Evolutionary conservation across 2,329 filamentous ascomycete genomes (phyloP), one percentile per base, ranked within the genome.

Genomic region (Aspergillus thermomutatus): DNA sequence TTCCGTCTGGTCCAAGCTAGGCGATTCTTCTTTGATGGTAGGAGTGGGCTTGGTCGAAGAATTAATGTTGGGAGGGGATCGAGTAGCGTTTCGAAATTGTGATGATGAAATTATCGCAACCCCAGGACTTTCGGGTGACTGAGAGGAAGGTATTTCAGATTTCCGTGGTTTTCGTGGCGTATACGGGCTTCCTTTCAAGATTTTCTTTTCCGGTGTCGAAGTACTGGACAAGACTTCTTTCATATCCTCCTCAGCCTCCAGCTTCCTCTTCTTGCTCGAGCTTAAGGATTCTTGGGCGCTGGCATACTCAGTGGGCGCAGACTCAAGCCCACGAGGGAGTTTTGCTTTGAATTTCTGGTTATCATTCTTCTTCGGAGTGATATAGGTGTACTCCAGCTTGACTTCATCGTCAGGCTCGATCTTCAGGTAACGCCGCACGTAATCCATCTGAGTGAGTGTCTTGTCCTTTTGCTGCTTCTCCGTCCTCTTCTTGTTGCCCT

Each of bases 381-480:
- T 56, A 54, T 67, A 65, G 17, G 69, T 69, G 49, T 74, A 74
- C 40, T 69, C 66, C 60, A 74, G 55, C 25, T 71, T 67, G 52
- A 62, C 57, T 34, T 72, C 72, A 25, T 74, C 72, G 43, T 74
- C 69, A 3, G 70, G 65, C 41, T 70, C 67, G 48, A 73, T 66
- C 23, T 67, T 66, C 55, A 74, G 60, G 47, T 68, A 71, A 4
- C 70, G 71, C 34, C 67, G 67, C 34, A 76, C 73, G 60, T 73
- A 76, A 53, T 75, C 69, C 73, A 76, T 76, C 60, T 76, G 74
- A 2, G 74, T 76, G n/a, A 76, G 65, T 0, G 74, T 76, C 47
- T 75, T 75, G 52, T 75, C 64, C 19, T 62, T 61, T 43, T 61
- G 57, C 26, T 64, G 57, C 17, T 66, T 68, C 8, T 60, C 60